A percentile compares a stretch with the other conserved stretches of the same genome.
phyloP scores from a whole-genome alignment of 2,329 filamentous ascomycete genomes.

The Rugonectria rugulosa region DNA sequence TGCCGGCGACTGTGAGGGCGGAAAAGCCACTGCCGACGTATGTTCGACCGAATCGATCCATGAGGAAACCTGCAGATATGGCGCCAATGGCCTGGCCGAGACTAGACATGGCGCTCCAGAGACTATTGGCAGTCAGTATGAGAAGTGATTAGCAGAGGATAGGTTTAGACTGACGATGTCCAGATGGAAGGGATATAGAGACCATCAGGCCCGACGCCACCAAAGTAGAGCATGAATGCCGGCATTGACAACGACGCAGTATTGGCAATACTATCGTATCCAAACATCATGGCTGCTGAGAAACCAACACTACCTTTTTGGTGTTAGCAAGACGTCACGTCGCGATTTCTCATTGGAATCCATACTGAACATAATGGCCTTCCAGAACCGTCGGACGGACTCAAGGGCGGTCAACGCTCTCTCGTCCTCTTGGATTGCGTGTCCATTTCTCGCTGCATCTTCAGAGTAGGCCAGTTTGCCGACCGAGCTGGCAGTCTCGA shows the following conservation, averaged over 20 bases:
- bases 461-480: slow-evolving; percentile 12
- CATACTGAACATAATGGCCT: slow-evolving; percentile 15
- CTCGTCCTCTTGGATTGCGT: slow-evolving; percentile 12
- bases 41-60: slow-evolving; percentile 16
- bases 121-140: not conserved
- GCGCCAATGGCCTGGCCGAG: slow-evolving; percentile 12
- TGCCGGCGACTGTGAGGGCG: slow-evolving; percentile 10
- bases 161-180: slow-evolving; percentile 9
- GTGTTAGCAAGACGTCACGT: not conserved
- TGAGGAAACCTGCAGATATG: slow-evolving; percentile 13
- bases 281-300: slow-evolving; percentile 17
- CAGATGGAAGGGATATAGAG: slow-evolving; percentile 15
- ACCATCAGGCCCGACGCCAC: slow-evolving; percentile 1
- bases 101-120: slow-evolving; percentile 19
- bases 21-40: slow-evolving; percentile 6
- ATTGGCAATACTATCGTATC: slow-evolving; percentile 17
- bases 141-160: not conserved
- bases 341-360: not conserved
- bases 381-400: not conserved
- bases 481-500: slow-evolving; percentile 7
- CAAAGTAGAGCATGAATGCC: slow-evolving; percentile 15
- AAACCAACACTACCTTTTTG: slow-evolving; percentile 12
- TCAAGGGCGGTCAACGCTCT: slow-evolving; percentile 2
- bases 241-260: slow-evolving; percentile 15
- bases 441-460: slow-evolving; percentile 7